Evolutionary conservation across 306 rosid genomes (phyloP).

Genomic region (Vigna angularis): DNA sequence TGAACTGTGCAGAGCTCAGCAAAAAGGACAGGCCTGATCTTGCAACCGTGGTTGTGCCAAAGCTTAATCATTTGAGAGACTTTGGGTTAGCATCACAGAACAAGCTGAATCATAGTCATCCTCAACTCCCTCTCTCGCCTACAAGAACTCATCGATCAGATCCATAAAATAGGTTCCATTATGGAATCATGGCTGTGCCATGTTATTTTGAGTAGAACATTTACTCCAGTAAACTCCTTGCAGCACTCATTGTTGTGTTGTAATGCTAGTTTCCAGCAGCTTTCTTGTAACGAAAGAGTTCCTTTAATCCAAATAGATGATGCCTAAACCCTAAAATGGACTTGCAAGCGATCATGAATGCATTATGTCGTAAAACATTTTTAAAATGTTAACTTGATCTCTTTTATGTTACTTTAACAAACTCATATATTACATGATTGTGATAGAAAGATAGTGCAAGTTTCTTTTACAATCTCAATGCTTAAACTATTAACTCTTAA

Average conservation of each 20-base stretch:
- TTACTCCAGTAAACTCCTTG: constrained; percentile 15
- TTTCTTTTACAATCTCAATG: too few species aligned
- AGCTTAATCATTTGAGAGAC: constrained; percentile 77
- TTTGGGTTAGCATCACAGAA: constrained; percentile 40
- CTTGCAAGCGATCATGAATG: neutral
- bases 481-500: too few species aligned
- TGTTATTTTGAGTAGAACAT: neutral
- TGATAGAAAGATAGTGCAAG: too few species aligned
- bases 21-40: constrained; percentile 93
- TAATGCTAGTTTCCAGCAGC: constrained; percentile 29
- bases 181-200: constrained; percentile 32
- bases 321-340: neutral
- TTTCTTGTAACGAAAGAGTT: constrained; percentile 26
- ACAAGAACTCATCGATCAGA: constrained; percentile 23
- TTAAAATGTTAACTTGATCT: too few species aligned
- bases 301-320: constrained; percentile 8
- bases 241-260: constrained; percentile 20
- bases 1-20: constrained; percentile 79
- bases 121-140: constrained; percentile 37
- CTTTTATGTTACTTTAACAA: too few species aligned
- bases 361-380: too few species aligned
- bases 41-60: constrained; percentile 66
- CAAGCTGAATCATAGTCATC: neutral
- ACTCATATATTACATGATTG: too few species aligned
- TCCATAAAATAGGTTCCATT: constrained; percentile 38